Evolutionary conservation across 257 asterid species (phyloP), one percentile per base, ranked within the genome.

Genomic region (Jacaranda mimosifolia): DNA sequence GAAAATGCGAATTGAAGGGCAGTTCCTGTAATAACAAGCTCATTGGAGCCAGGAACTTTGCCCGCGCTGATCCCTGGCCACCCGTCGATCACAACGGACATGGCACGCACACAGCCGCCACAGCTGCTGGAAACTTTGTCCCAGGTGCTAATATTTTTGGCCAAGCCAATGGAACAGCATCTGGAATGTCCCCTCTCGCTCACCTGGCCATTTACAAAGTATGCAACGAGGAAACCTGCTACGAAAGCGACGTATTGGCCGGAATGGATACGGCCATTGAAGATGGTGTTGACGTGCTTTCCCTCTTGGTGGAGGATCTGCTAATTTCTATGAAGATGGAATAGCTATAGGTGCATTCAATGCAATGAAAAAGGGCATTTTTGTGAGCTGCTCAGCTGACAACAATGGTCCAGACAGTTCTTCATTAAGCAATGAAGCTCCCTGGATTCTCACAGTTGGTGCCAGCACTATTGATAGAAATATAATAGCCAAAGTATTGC

Each of bases 371-470:
- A 82, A 43, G 46, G 88, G 84, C 6, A 80, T 84, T 17, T 21
- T 80, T 15, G 82, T 86, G 15, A 80, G 82, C 46, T 76, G 84
- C 52, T 68, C 88, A 0, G 83, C 85, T 3, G 80, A 73, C 5
- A 86, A 84, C 4, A 57, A 21, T 0, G 88, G 88, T 0, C 88
- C 88, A 0, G 2, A 8, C 0, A n/a, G 3, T 4, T 7, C 19
- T 8, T 40, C 88, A 2, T 9, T 75, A 8, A 49, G 82, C 0
- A 84, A 86, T 40, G 86, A 46, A n/a, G 87, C 87, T 10, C 87
- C 89, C 0, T 87, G 91, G 91, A 35, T 82, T 19, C 84, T 87
- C 49, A 85, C 86, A 0, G 86, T 80, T 12, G 91, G 87, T 9
- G 78, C 87, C 0, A 78, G 82, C 84, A 75, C 86, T 0, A 68